Evolutionary conservation across 1,139 yeast genomes (phyloP).

Genomic region (Debaryomyces psychrophilus): DNA sequence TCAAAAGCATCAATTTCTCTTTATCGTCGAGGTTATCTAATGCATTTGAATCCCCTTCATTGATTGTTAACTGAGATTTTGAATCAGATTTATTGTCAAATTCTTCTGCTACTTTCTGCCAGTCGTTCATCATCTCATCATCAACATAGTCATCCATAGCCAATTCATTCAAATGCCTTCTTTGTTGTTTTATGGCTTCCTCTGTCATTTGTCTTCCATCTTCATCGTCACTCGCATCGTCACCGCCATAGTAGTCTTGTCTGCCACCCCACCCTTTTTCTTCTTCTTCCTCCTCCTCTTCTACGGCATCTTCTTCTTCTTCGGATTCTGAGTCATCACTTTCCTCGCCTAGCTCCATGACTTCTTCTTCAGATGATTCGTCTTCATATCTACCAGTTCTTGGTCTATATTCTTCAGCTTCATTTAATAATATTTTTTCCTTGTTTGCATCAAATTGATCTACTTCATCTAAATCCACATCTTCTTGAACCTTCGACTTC

Average conservation of each 20-base stretch:
- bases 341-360: slow-evolving; percentile 27
- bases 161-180: slow-evolving; percentile 78
- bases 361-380: slow-evolving; percentile 42
- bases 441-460: slow-evolving; percentile 71
- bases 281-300: slow-evolving; percentile 49
- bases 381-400: slow-evolving; percentile 30
- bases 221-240: slow-evolving; percentile 74
- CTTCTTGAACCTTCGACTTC: slow-evolving; percentile 20
- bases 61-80: slow-evolving; percentile 25
- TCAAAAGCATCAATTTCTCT: slow-evolving; percentile 52
- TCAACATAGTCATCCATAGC: slow-evolving; percentile 83
- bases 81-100: slow-evolving; percentile 31
- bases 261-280: slow-evolving; percentile 81
- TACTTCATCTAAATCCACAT: slow-evolving; percentile 61
- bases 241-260: slow-evolving; percentile 80
- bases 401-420: slow-evolving; percentile 52
- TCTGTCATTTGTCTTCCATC: slow-evolving; percentile 78
- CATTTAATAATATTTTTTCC: slow-evolving; percentile 62
- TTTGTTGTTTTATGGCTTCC: slow-evolving; percentile 88
- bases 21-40: slow-evolving; percentile 39
- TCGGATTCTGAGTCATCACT: slow-evolving; percentile 32
- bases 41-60: slow-evolving; percentile 34
- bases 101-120: slow-evolving; percentile 51
- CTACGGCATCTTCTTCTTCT: slow-evolving; percentile 38
- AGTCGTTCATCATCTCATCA: slow-evolving; percentile 77